Percentiles rank a stretch among this genome's conserved stretches.
Evolutionary conservation across 139 green algal genomes (phyloP).

Genomic region (Chlamydomonas schloesseri): DNA sequence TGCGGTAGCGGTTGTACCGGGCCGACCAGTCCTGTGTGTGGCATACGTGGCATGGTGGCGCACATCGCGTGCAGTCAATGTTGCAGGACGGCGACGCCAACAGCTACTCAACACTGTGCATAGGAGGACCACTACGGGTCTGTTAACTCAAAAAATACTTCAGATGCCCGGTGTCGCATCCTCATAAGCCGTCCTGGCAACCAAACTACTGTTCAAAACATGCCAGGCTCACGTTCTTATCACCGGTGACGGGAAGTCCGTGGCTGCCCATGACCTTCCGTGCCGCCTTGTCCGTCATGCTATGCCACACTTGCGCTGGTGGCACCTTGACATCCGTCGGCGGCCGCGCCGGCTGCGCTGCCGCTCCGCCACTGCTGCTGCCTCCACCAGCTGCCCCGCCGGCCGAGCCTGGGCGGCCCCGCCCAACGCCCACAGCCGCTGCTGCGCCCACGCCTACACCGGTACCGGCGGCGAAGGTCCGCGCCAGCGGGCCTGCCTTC

Average conservation of each 20-base stretch:
- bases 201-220: no score
- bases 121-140: no score
- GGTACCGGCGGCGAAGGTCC: not conserved
- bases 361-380: not conserved
- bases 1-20: conserved; percentile 19
- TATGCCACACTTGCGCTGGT: conserved; percentile 45
- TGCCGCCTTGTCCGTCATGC: conserved; percentile 56
- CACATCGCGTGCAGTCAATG: no score
- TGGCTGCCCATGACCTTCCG: conserved; percentile 37
- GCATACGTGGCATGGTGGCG: no score
- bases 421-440: not conserved
- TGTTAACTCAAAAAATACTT: no score
- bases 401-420: no score
- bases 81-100: no score
- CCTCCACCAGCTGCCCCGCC: no score
- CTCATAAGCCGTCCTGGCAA: no score
- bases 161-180: no score
- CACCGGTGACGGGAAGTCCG: conserved; percentile 31
- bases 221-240: conserved; percentile 45
- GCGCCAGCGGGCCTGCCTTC: not conserved
- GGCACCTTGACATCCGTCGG: conserved; percentile 35
- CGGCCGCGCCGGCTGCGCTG: not conserved
- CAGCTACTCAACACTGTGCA: no score
- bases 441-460: not conserved
- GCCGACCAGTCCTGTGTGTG: not conserved